Evolutionary conservation across 169 alveolate species (phyloP), one percentile per base, ranked within the genome.

Genomic region (Plasmodium falciparum): DNA sequence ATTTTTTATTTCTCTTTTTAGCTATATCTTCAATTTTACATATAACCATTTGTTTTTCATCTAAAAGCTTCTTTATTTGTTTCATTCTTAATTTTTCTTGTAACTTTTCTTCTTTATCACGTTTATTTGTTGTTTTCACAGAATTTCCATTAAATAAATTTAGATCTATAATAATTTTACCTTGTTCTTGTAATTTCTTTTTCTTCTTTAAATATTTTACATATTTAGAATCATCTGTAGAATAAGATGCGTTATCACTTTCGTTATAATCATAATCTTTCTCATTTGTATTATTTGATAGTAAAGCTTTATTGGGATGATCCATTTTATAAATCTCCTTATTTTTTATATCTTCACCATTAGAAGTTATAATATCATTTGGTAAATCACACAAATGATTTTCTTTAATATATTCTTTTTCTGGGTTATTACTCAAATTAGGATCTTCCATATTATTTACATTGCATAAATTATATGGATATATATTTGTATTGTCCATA

Each of bases 1-100:
- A 66, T 61, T 43, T 61, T 72, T 73, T 86, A 45, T 86, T 86
- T 86, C 92, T 71, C 50, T 67, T 86, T 62, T 63, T 86, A 47
- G 92, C 92, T 11, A 86, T 66, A 50, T 70, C 88, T 86, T 86
- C 88, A 61, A 73, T 63, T 43, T 61, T 86, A 56, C 92, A 86
- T 8, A 71, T 61, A 43, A 59, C n/a, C 92, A 86, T 86, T 71
- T 86, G 71, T 26, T 86, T 86, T n/a, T 86, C 72, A 59, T 86
- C 88, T 50, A 86, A 59, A 12, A 15, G 45, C 62, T 70, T 56
- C 29, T 74, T 73, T 26, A 86, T 8, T 29, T 49, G 17, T 54
- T 62, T 52, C 67, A 86, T 70, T 59, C 92, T 56, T 69, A 83
- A 56, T 43, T 3, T 83, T 63, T 65, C 89, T 33, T 63, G 61